Evolutionary conservation across 805 yeast genomes (phyloP).

Genomic region (Debaryomyces hansenii): DNA sequence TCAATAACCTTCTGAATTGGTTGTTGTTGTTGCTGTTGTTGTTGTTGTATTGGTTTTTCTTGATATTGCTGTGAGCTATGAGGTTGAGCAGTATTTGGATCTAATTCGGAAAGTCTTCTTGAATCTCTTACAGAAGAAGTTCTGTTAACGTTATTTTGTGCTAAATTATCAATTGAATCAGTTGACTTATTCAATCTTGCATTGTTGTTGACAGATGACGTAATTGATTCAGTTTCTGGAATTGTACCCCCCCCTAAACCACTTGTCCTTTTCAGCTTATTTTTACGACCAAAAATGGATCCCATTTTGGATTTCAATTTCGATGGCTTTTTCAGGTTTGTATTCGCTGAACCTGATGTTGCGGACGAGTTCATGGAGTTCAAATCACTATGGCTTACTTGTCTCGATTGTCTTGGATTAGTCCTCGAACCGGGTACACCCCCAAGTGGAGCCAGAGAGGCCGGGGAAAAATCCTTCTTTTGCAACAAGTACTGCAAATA

Average conservation of each 20-base stretch:
- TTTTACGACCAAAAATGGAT: slow-evolving; percentile 67
- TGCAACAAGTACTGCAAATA: slow-evolving; percentile 35
- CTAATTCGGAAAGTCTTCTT: not conserved
- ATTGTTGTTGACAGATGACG: slow-evolving; percentile 5
- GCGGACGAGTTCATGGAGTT: slow-evolving; percentile 3
- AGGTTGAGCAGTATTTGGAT: too few relatives aligned
- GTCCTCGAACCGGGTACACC: not conserved
- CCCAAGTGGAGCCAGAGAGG: not conserved
- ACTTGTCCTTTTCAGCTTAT: slow-evolving; percentile 21
- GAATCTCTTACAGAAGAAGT: not conserved
- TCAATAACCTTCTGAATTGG: not conserved
- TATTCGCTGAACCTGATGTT: not conserved
- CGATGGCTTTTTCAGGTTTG: slow-evolving; percentile 24
- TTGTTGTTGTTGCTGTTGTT: slow-evolving; percentile 1
- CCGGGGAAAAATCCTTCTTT: slow-evolving; percentile 11
- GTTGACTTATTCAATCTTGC: slow-evolving; percentile 4
- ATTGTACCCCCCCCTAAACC: slow-evolving; percentile 20
- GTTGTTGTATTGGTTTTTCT: not conserved
- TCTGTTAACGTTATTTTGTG: not conserved
- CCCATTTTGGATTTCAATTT: slow-evolving; percentile 71
- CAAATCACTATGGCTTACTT: slow-evolving; percentile 1
- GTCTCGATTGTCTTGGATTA: not conserved
- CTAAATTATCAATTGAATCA: slow-evolving; percentile 6
- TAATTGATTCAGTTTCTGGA: slow-evolving; percentile 33
- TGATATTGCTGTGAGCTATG: not conserved